Evolutionary conservation across 352 stramenopile genomes (phyloP), one percentile per base, ranked within the genome.

Genomic region (Nothophytophthora sp.): DNA sequence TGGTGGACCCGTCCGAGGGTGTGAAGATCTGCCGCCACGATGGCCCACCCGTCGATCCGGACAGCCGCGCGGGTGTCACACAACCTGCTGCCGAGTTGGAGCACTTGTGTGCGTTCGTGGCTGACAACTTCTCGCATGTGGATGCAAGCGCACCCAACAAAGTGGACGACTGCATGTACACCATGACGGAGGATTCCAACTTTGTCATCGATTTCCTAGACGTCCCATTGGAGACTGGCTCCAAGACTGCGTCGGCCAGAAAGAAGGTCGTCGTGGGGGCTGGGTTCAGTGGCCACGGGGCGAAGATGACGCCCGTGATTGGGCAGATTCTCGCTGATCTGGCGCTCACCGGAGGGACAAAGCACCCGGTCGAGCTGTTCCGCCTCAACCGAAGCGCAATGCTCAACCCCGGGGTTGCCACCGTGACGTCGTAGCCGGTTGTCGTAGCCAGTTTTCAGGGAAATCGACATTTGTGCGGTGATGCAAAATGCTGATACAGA

Each of bases 261-360:
- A 84, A 79, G 51, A 62, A 68, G 38, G 56, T 92, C n/a, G 68
- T 87, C n/a, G 67, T 86, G 3, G 80, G 76, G 1, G 79, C 86
- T 28, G 81, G 83, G 2, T 88, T 94, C 46, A 93, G 77, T 43
- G 83, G 86, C 27, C 86, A 96, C 45, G 86, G 86, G 0, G 87
- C 85, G 18, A 96, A 96, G 50, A 91, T 94, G 81, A 86, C 76
- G 32, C 81, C 81, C 2, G 83, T 90, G 41, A 83, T 96, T 34
- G 86, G 86, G 29, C 67, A 90, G 61, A 90, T 91, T 44, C 63
- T 94, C 40, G 63, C 59, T 5, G 83, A 96, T 36, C 62, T 93
- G 22, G 81, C 78, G 41, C 38, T 90, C 29, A 50, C 70, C 22
- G 61, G 74, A 5, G 55, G 75, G 55, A 83, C 72, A 23, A 35